Conservation (phyloP, 805 yeast genomes). For the Helenozyma rhizophorensis region DNA sequence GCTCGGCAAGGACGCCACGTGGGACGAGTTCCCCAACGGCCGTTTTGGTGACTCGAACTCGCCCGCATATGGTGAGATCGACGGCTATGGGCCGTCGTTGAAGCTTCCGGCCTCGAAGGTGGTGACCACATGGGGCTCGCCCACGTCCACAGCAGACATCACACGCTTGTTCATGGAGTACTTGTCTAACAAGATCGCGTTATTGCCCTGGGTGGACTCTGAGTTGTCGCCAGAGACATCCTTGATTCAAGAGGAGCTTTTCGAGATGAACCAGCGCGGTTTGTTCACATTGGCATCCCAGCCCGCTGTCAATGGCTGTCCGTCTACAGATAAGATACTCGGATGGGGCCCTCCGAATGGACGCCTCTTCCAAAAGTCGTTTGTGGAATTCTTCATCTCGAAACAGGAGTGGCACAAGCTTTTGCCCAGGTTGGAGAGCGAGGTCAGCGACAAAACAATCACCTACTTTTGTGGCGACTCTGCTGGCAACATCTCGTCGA, state of each 20-base stretch:
- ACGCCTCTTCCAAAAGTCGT: slow-evolving; percentile 84
- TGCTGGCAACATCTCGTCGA: slow-evolving; percentile 54
- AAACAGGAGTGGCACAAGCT: slow-evolving; percentile 62
- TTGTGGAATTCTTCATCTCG: slow-evolving; percentile 78
- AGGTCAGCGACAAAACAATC: slow-evolving; percentile 40
- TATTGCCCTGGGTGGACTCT: slow-evolving; percentile 89
- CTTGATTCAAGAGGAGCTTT: slow-evolving; percentile 84
- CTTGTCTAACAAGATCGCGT: slow-evolving; percentile 67
- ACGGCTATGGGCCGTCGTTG: slow-evolving; percentile 92
- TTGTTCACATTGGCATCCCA: slow-evolving; percentile 91
- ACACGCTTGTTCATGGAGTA: slow-evolving; percentile 66
- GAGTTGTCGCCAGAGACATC: slow-evolving; percentile 88
- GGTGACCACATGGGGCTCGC: slow-evolving; percentile 82
- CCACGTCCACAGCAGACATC: slow-evolving; percentile 56
- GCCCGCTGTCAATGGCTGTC: slow-evolving; percentile 82
- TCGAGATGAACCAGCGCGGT: slow-evolving; percentile 68
- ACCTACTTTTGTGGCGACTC: slow-evolving; percentile 76
- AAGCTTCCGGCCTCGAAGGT: slow-evolving; percentile 60
- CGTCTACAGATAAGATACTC: slow-evolving; percentile 77
- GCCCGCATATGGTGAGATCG: slow-evolving; percentile 97
- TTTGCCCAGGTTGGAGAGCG: slow-evolving; percentile 44
- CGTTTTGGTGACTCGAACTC: slow-evolving; percentile 93
- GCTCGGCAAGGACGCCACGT: slow-evolving; percentile 82
- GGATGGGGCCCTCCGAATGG: slow-evolving; percentile 99
- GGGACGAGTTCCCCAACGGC: slow-evolving; percentile 98